Conservation (phyloP, 106 monocot genomes). For the Iris macrosiphon region DNA sequence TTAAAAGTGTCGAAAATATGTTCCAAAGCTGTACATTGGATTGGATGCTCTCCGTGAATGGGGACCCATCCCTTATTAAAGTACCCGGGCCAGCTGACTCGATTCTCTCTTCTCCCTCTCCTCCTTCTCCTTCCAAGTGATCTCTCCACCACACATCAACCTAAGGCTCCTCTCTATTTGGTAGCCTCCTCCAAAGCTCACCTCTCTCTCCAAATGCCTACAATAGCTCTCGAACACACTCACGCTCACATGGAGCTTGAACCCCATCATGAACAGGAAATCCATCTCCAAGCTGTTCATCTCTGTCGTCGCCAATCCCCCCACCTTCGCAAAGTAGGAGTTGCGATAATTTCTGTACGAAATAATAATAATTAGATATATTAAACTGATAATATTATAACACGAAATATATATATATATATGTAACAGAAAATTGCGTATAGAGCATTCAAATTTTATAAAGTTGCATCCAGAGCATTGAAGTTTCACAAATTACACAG, state of each 20-base stretch:
- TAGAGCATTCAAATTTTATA: no score
- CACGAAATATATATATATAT: no score
- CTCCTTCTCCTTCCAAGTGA: constrained; percentile 7
- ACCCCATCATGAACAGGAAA: constrained; percentile 70
- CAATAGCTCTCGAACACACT: constrained; percentile 81
- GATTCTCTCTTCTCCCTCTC: constrained; percentile 15
- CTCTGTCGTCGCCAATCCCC: constrained; percentile 49
- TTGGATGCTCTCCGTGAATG: constrained; percentile 1
- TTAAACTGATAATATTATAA: background rate
- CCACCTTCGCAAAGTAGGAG: constrained; percentile 60
- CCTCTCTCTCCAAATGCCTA: constrained; percentile 71
- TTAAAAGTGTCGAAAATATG: no score
- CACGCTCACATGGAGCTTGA: constrained; percentile 65
- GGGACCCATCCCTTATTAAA: no score
- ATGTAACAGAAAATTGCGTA: no score
- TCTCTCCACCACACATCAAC: constrained; percentile 33
- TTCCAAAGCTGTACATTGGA: no score
- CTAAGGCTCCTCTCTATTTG: constrained; percentile 61
- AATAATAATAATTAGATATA: background rate
- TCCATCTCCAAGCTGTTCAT: constrained; percentile 64
- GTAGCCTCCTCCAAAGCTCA: constrained; percentile 75
- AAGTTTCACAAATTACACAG: no score
- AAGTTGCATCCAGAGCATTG: no score
- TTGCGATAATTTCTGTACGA: constrained; percentile 50
- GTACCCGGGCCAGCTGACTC: constrained; percentile 17